Conservation (phyloP, 345 rosid genomes). For the Eucalyptus marginata region DNA sequence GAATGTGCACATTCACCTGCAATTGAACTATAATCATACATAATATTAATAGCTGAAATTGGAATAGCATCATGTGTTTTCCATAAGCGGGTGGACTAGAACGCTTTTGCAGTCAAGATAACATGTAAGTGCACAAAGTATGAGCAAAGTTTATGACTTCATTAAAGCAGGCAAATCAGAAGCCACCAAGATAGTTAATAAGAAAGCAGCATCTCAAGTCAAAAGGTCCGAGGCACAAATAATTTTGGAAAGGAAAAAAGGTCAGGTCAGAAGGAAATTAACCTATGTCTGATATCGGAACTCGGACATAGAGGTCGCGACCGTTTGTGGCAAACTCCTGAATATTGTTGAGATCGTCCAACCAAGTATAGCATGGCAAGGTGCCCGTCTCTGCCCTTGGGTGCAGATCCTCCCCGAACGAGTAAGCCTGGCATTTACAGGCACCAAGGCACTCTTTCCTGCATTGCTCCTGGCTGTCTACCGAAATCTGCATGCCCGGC, state of each 20-base stretch:
- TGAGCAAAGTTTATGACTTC: background rate
- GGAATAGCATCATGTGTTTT: background rate
- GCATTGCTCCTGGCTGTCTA: background rate
- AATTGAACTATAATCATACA: background rate
- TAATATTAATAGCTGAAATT: background rate
- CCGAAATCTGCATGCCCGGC: background rate
- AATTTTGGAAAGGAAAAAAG: background rate
- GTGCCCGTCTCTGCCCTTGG: too few relatives aligned
- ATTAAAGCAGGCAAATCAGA: too few relatives aligned
- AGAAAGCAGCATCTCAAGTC: too few relatives aligned
- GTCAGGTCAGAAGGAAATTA: background rate
- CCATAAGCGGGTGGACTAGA: background rate
- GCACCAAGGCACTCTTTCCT: background rate
- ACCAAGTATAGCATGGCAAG: constrained; percentile 39
- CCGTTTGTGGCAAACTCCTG: background rate
- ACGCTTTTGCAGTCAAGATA: too few relatives aligned
- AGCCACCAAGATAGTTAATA: too few relatives aligned
- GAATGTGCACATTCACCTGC: background rate
- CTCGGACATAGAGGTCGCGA: background rate
- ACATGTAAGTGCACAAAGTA: background rate
- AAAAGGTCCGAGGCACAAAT: background rate
- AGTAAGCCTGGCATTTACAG: constrained; percentile 19
- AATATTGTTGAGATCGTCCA: background rate
- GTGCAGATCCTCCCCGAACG: background rate
- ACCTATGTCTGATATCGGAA: constrained; percentile 2